Percentiles rank a stretch among this genome's conserved stretches.
phyloP scores from a whole-genome alignment of 1,284 basidiomycete species.

The Macrocybe sp. region DNA sequence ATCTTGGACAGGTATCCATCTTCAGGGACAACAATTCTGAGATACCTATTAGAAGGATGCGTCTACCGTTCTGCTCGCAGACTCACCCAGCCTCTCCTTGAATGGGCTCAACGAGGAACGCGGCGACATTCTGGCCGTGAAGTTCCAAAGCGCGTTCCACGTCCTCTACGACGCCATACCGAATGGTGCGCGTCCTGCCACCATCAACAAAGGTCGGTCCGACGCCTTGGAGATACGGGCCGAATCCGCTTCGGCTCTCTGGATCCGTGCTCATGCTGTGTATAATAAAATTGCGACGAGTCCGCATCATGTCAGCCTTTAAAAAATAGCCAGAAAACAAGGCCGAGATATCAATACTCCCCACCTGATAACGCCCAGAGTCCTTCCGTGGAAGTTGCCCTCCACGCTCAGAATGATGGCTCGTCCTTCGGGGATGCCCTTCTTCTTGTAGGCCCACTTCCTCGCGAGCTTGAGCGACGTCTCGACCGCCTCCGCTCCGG shows the following conservation, averaged over 20 bases:
- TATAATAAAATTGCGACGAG: constrained; percentile 4
- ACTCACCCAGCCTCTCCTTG: constrained; percentile 96
- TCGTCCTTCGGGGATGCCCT: constrained; percentile 78
- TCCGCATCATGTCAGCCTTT: constrained; percentile 9
- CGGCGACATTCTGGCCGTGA: constrained; percentile 83
- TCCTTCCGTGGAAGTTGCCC: constrained; percentile 97
- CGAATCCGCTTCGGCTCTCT: constrained; percentile 83
- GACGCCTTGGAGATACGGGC: constrained; percentile 85
- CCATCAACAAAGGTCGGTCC: constrained; percentile 70
- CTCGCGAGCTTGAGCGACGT: constrained; percentile 81
- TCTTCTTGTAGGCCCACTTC: constrained; percentile 92
- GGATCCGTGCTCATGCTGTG: constrained; percentile 93
- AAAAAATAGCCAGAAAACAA: constrained; percentile 1
- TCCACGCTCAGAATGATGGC: constrained; percentile 86
- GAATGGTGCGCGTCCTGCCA: constrained; percentile 52
- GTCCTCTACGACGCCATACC: constrained; percentile 82
- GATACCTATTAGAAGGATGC: background rate
- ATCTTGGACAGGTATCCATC: constrained; percentile 81
- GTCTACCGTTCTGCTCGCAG: background rate
- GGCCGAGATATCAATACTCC: background rate
- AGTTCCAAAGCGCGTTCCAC: constrained; percentile 78
- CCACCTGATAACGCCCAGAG: constrained; percentile 82
- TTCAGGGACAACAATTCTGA: constrained; percentile 88
- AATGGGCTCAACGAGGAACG: constrained; percentile 95
- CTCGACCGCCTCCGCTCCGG: constrained; percentile 97